phyloP scores from a whole-genome alignment of 495 filamentous ascomycete species.

The Letharia columbiana region DNA sequence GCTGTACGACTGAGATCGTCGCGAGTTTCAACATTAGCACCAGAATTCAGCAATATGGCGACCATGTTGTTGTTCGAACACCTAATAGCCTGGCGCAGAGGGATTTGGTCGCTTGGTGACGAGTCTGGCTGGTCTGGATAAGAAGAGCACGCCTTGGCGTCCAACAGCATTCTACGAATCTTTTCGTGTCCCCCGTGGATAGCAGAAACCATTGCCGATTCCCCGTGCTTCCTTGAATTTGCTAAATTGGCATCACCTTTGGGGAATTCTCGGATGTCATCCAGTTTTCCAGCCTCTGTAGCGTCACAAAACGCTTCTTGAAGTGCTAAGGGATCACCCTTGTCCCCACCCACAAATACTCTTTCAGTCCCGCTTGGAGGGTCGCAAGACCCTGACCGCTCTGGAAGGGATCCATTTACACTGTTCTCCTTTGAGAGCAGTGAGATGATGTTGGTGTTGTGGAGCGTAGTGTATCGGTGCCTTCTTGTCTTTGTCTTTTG shows the following conservation, averaged over 20 bases:
- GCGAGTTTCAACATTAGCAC: neutral
- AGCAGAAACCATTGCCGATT: neutral
- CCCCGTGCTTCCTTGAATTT: neutral
- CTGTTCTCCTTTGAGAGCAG: neutral
- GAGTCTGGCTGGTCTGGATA: neutral
- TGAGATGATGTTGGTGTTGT: neutral
- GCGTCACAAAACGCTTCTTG: neutral
- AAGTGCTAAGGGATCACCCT: neutral
- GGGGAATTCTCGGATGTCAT: neutral
- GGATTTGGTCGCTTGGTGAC: neutral
- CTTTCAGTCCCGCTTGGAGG: neutral
- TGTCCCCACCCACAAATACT: neutral
- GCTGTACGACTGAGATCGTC: neutral
- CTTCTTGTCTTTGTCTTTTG: neutral
- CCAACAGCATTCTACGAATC: neutral
- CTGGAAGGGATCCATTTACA: neutral
- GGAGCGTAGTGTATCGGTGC: neutral
- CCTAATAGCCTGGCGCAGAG: conserved; percentile 5
- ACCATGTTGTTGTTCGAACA: neutral
- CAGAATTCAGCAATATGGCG: neutral
- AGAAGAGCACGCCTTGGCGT: neutral
- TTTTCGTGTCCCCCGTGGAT: neutral
- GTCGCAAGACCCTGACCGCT: neutral
- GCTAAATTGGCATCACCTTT: neutral
- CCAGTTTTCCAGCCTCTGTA: neutral